A percentile compares a stretch with the other conserved stretches of the same genome.
Evolutionary conservation across 306 rosid genomes (phyloP).

Genomic region (Vigna reflexopilosa): DNA sequence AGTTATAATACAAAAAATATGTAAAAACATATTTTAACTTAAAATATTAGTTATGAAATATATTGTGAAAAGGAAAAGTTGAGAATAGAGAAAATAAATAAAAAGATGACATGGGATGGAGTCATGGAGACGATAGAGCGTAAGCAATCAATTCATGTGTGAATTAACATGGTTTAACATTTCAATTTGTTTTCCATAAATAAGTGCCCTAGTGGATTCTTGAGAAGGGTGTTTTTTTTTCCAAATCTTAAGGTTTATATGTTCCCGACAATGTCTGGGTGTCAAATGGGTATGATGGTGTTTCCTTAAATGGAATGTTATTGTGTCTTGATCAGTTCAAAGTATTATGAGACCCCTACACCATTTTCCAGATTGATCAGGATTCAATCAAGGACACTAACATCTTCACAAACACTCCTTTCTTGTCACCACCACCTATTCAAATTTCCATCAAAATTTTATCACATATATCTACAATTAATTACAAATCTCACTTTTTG

Average conservation of each 20-base stretch:
- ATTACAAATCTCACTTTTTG: slow-evolving; percentile 27
- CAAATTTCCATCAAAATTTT: neutral
- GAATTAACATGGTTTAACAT: slow-evolving; percentile 51
- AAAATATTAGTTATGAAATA: neutral
- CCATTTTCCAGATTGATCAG: slow-evolving; percentile 53
- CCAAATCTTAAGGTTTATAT: slow-evolving; percentile 69
- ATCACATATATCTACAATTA: neutral
- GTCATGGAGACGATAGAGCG: slow-evolving; percentile 54
- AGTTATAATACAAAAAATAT: no score
- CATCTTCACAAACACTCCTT: slow-evolving; percentile 38
- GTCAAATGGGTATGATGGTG: slow-evolving; percentile 73
- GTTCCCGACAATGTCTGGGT: slow-evolving; percentile 89
- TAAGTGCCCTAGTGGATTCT: slow-evolving; percentile 45
- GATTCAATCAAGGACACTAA: slow-evolving; percentile 39
- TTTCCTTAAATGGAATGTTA: slow-evolving; percentile 63
- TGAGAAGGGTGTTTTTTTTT: slow-evolving; percentile 49
- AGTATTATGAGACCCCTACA: slow-evolving; percentile 53
- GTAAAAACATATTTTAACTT: no score
- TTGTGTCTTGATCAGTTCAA: slow-evolving; percentile 53
- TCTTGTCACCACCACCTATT: slow-evolving; percentile 16
- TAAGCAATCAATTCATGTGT: slow-evolving; percentile 56
- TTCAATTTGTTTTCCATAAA: slow-evolving; percentile 48
- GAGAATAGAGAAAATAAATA: slow-evolving; percentile 17
- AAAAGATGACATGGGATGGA: slow-evolving; percentile 46
- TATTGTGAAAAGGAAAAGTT: slow-evolving; percentile 33